A percentile compares a stretch with the other conserved stretches of the same genome.
phyloP scores from a whole-genome alignment of 768 basidiomycete species.

The Lentinula sp. region DNA sequence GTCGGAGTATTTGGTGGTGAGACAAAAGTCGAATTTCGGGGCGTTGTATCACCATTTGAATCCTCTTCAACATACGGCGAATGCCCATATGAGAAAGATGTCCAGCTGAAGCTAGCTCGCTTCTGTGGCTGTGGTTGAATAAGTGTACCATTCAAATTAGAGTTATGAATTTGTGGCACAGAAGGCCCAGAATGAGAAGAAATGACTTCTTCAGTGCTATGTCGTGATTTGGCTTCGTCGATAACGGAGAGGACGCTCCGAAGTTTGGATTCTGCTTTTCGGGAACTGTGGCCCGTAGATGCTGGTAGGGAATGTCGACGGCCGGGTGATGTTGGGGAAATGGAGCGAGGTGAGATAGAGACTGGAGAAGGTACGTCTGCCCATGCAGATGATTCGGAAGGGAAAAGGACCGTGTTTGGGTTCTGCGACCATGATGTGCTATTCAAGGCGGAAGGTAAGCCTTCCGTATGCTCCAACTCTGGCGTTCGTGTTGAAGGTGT shows the following conservation, averaged over 20 bases:
- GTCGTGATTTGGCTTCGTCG: conserved; percentile 40
- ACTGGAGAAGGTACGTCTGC: conserved; percentile 29
- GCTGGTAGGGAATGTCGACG: conserved; percentile 52
- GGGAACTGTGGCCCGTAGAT: conserved; percentile 27
- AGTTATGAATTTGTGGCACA: background rate
- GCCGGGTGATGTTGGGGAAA: conserved; percentile 37
- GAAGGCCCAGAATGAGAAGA: conserved; percentile 2
- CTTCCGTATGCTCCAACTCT: conserved; percentile 28
- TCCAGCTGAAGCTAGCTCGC: conserved; percentile 13
- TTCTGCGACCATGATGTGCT: conserved; percentile 47
- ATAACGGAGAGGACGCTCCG: conserved; percentile 68
- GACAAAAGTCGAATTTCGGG: conserved; percentile 31
- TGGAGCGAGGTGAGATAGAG: conserved; percentile 36
- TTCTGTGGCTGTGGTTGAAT: conserved; percentile 5
- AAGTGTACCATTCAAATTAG: background rate
- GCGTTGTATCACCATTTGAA: conserved; percentile 36
- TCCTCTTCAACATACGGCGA: conserved; percentile 12
- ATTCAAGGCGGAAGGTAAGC: conserved; percentile 24
- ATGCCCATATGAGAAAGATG: conserved; percentile 15
- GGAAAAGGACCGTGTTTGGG: conserved; percentile 33
- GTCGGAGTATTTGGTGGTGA: background rate
- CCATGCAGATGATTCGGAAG: conserved; percentile 54
- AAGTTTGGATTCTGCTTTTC: conserved; percentile 63
- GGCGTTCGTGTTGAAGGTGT: conserved; percentile 51
- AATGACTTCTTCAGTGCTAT: conserved; percentile 15